Evolutionary conservation across 2,329 filamentous ascomycete species (phyloP), one percentile per base, ranked within the genome.

Genomic region (Gyromitra esculenta): DNA sequence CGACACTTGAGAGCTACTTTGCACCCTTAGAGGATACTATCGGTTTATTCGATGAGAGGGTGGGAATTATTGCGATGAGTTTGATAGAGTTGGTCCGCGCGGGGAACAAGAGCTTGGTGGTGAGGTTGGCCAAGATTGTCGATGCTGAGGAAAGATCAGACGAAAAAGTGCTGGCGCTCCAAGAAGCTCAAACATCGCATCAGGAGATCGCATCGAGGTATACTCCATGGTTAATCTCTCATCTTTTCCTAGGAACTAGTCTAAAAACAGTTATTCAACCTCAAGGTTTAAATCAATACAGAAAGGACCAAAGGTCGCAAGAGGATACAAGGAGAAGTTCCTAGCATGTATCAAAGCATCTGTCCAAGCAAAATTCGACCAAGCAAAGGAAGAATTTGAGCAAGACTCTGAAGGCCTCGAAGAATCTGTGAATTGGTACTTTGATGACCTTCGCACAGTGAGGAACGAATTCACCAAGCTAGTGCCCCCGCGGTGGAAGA

Each of bases 261-360:
- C 69, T 73, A 73, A 66, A 31, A 2, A 18, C 15, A 15, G 37
- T 21, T 41, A 11, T 13, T n/a, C 25, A 15, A 63, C 69, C 15
- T 75, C 67, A 41, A 95, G 66, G 97, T 99, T 86, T 94, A 97
- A 85, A 74, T 95, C 93, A 80, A 97, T 99, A 84, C 95, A 94
- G 8, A 92, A 95, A 79, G 95, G 95, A 0, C 93, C 95, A 25
- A 96, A 96, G 84, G 92, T 94, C 79, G 90, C 96, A 68, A 91
- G 95, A 79, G 96, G 95, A 1, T 99, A 99, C 86, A 99, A 98
- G 85, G 92, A 97, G 81, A 97, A 97, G 83, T 97, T 98, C 83
- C 84, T 97, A 50, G 88, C 92, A 81, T 91, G 92, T 50, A 93
- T 97, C 82, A 88, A 90, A 81, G 86, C 90, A 75, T 90, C 89